Base-by-base conservation (phyloP, 139 green algal genomes). In the Closterium sp. region DNA sequence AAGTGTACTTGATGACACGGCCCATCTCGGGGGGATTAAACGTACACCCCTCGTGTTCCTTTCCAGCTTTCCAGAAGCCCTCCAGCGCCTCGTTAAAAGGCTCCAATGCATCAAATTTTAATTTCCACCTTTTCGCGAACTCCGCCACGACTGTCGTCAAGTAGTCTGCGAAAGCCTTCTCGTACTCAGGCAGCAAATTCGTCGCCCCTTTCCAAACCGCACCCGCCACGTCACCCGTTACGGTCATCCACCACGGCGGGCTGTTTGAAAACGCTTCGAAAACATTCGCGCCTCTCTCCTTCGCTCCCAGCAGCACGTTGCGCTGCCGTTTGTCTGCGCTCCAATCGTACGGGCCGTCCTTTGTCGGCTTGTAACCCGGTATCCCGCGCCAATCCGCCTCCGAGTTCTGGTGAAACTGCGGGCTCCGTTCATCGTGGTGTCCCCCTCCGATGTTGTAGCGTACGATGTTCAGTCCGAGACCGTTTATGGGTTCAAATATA, bases 221-320 rank as follows among this genome's bases (percentile, higher is more conserved):
- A 45, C 94, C 94, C 9, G 89, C 91, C 50, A 86, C 86, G 42
- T 45, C 34, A n/a, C 91, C 94, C 3, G 89, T 91, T 17, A 89
- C 31, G 2, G 92, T 95, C 92, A 95, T 95, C 92, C 93, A 95
- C 89, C 88, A 94, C 0, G 94, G 94, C 19, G 94, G 92, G 13
- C 90, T 93, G 87, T 95, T 95, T 4, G 90, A 90, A 87, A 95
- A 95, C 21, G 94, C 94, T 31, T 95, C 92, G 32, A 95, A 92
- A 9, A 88, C 17, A 42, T 91, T 27, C 9, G 89, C 92, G n/a
- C 92, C 94, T 27, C 94, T 32, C 9, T 86, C 73, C 13, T 70
- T 73, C 4, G 94, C 94, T 30, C 86, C 92, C 42, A 93, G 90
- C 86, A 95, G 50, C 42, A 94, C 70, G 34, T 84, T 87, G 6